These are phyloP conservation scores for carrot (Daucus carota) DNA, from an alignment of 129 eudicot genomes.

Conservation along the genomic window DNA sequence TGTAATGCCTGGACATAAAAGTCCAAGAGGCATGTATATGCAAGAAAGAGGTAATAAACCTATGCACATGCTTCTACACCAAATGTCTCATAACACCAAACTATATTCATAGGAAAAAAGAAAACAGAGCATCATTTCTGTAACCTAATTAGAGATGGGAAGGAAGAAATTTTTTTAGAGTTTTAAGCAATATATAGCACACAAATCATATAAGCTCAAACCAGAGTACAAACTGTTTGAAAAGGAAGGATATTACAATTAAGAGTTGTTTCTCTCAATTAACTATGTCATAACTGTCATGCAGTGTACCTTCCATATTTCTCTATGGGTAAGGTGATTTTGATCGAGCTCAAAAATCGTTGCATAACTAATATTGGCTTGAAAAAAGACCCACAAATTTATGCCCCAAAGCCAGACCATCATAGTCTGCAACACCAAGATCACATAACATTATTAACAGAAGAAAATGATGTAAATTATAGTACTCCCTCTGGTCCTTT, in stretches of 20 bases:
- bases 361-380: constrained; percentile 68
- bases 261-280: background rate
- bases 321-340: constrained; percentile 80
- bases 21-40: background rate
- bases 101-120: background rate
- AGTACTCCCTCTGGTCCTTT: no score
- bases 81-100: no score
- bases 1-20: no score
- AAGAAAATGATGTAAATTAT: background rate
- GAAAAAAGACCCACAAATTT: constrained; percentile 91
- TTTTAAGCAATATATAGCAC: background rate
- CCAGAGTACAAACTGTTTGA: background rate
- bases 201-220: background rate
- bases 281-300: background rate
- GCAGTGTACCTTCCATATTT: constrained; percentile 83
- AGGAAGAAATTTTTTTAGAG: background rate
- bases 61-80: background rate
- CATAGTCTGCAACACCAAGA: constrained; percentile 51
- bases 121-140: background rate
- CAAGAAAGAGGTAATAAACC: background rate
- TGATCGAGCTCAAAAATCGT: constrained; percentile 95
- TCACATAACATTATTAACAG: background rate
- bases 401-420: constrained; percentile 94
- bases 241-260: no score
- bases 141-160: background rate